phyloP scores from a whole-genome alignment of 1,284 basidiomycete genomes.

The Butyriboletus appendiculatus region DNA sequence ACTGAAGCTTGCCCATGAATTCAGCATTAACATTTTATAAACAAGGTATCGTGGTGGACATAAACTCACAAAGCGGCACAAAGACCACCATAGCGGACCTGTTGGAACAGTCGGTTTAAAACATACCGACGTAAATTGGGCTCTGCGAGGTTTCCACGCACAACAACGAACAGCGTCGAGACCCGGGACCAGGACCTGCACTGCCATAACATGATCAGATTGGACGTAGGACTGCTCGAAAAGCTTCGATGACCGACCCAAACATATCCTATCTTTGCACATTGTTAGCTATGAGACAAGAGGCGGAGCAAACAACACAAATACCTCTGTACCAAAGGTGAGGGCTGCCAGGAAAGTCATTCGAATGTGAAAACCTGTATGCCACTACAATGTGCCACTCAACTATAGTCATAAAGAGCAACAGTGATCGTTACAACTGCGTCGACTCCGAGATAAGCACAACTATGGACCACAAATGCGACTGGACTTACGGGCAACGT shows the following conservation, averaged over 20 bases:
- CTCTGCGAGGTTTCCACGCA: neutral
- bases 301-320: neutral
- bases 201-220: neutral
- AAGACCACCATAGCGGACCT: slow-evolving; percentile 6
- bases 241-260: neutral
- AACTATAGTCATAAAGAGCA: slow-evolving; percentile 5
- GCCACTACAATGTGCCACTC: neutral
- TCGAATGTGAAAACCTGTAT: neutral
- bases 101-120: neutral
- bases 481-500: neutral
- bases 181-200: neutral
- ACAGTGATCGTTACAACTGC: neutral
- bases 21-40: neutral
- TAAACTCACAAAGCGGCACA: neutral
- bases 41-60: neutral
- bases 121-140: neutral
- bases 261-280: slow-evolving; percentile 1
- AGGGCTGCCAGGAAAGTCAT: neutral
- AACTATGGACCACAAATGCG: neutral
- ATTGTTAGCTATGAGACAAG: neutral
- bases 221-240: neutral
- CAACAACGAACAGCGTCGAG: neutral
- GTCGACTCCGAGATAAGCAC: neutral
- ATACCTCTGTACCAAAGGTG: slow-evolving; percentile 1
- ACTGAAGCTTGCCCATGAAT: neutral